Base-by-base conservation (phyloP, 1,284 basidiomycete genomes). In the Porogramme epimiltina region DNA sequence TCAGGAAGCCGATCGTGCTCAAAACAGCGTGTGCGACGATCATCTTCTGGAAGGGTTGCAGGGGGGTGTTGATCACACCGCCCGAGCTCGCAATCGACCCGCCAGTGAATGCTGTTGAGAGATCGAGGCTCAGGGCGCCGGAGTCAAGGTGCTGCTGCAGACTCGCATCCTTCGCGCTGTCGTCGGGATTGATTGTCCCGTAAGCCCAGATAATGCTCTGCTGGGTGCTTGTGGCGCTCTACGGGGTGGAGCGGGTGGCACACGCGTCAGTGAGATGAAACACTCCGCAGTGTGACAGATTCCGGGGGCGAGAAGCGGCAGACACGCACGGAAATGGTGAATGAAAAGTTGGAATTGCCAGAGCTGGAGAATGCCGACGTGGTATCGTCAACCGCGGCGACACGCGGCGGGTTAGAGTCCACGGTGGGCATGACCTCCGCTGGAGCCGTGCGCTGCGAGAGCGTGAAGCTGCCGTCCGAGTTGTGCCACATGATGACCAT, bases 401-500 rank as follows among this genome's bases (percentile, higher is more conserved):
- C 54, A 1, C 70, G 63, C 3, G 70, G 62, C 23, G 74, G 74
- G 50, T 60, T 66, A 28, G 62, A 41, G 47, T 66, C 67, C n/a
- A 74, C 67, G 26, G 56, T 68, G 10, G 77, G 78, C 62, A 67
- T 60, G 5, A 62, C 59, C 41, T 74, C 62, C 2, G 51, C 59
- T 5, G 64, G 48, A 0, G 76, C 70, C 41, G 58, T 54, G 6
- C 77, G 69, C 58, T 79, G 77, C 26, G 73, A 75, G 44, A 78
- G 63, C 23, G 74, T 76, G 46, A 76, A 64, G 2, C 62, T 63
- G 5, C 75, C 75, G 54, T 75, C 69, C 6, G 66, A 59, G 58
- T 75, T 77, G 18, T 74, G 68, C 77, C 77, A 80, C 48, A 72
- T 67, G 36, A 79, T 73, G 52, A 78, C 69, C 70, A 78, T 72